Percentiles rank a stretch among this genome's conserved stretches.
Evolutionary conservation across 2,329 filamentous ascomycete genomes (phyloP).

Genomic region (Cladosporium sp.): DNA sequence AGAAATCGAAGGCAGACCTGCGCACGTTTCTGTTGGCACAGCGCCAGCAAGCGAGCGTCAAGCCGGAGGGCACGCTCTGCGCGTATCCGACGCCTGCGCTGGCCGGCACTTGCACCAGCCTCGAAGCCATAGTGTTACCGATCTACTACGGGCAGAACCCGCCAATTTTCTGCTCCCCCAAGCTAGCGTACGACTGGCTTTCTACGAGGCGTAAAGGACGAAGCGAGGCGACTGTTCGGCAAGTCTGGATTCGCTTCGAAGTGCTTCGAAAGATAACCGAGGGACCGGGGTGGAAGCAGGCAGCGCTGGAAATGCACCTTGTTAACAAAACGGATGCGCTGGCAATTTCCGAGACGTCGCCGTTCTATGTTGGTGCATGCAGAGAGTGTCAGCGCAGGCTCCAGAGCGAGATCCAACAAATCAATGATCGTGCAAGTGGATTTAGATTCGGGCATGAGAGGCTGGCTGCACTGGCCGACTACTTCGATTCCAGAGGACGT

Average conservation of each 20-base stretch:
- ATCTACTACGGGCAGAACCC: neutral
- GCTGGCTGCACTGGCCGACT: neutral
- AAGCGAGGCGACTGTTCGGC: neutral
- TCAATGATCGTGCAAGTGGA: neutral
- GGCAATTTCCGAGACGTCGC: accelerated
- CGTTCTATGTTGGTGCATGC: neutral
- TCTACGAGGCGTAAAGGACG: neutral
- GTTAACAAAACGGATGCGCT: neutral
- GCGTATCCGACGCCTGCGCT: neutral
- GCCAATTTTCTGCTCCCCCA: neutral
- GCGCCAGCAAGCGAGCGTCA: neutral
- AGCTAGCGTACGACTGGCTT: neutral
- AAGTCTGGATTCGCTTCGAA: neutral
- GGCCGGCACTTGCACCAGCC: neutral
- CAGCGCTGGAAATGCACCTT: neutral
- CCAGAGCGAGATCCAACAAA: neutral
- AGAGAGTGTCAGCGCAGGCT: neutral
- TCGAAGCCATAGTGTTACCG: neutral
- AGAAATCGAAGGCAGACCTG: neutral
- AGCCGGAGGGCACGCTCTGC: neutral
- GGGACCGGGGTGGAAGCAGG: too few relatives aligned
- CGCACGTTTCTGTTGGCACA: neutral
- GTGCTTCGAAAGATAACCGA: neutral
- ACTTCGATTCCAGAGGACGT: neutral
- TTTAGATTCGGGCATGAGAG: neutral